Base-by-base conservation (phyloP, 441 rosid species). In the Breynia disticha region DNA sequence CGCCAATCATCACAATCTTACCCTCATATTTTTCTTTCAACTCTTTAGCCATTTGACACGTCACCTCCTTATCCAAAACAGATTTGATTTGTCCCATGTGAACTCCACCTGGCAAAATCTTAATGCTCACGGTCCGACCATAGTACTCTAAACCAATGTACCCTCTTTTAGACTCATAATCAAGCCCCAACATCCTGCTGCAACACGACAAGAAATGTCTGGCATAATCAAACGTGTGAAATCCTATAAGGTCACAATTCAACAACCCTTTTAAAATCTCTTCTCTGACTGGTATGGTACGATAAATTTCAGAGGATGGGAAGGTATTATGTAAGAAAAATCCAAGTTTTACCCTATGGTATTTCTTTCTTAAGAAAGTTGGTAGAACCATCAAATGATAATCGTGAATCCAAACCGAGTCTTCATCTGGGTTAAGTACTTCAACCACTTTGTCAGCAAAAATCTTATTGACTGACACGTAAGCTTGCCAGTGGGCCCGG, bases 151-250 rank as follows among this genome's bases (percentile, higher is more conserved):
- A 57, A 44, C 90, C 87, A 76, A 84, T 83, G 79, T 80, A 74
- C 46, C 96, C 96, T 67, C 96, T 79, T 47, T 82, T 84, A 9
- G 86, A 87, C 67, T 74, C 84, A 32, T 79, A 87, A 65, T 84
- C 83, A 16, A 87, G 66, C 11, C 96, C 96, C 57, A 87, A 45
- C 83, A 87, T 77, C 69, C 94, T 74, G 43, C 94, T 79, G 37
- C 96, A 87, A 46, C 86, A 84, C 3, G 96, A 77, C 73, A 87
- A 59, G 77, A 87, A 87, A 71, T 87, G 94, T 55, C 94, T 75
- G 0, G 96, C 96, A 62, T 87, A 87, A 73, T 87, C 96, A 44
- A 80, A 87, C 0, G 90, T 82, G 20, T 87, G 96, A 61, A 87
- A 87, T 1, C 96, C 96, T 10, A 87, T 67, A 69, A 87, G 68